Evolutionary conservation across 2,329 filamentous ascomycete species (phyloP).

Genomic region (Sphaerulina musiva): DNA sequence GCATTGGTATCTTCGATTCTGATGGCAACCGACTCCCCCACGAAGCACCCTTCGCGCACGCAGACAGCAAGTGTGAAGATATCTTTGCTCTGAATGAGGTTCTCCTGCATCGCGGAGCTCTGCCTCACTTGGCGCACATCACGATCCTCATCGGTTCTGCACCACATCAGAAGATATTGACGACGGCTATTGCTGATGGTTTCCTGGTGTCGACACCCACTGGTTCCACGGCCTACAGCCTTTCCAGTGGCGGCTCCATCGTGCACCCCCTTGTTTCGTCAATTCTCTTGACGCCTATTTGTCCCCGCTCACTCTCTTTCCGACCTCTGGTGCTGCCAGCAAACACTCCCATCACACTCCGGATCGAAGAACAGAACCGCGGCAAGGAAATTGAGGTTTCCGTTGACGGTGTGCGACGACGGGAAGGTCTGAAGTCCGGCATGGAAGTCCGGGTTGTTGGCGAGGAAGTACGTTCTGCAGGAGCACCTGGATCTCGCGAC

Average conservation of each 20-base stretch:
- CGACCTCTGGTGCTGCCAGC: slow-evolving; percentile 82
- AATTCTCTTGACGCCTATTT: slow-evolving; percentile 87
- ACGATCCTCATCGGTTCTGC: slow-evolving; percentile 72
- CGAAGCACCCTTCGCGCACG: slow-evolving; percentile 30
- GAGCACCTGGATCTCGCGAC: slow-evolving; percentile 32
- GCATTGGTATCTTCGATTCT: slow-evolving; percentile 74
- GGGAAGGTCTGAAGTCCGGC: slow-evolving; percentile 40
- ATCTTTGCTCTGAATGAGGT: slow-evolving; percentile 87
- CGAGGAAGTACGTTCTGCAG: slow-evolving; percentile 59
- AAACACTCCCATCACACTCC: slow-evolving; percentile 74
- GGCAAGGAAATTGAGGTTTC: slow-evolving; percentile 46
- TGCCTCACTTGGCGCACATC: slow-evolving; percentile 85
- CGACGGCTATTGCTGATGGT: slow-evolving; percentile 89
- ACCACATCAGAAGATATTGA: slow-evolving; percentile 65
- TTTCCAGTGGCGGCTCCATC: slow-evolving; percentile 88
- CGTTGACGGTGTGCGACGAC: slow-evolving; percentile 44
- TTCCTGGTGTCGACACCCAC: slow-evolving; percentile 93
- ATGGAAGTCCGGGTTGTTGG: slow-evolving; percentile 82
- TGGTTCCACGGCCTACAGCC: slow-evolving; percentile 87
- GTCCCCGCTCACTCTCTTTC: slow-evolving; percentile 85
- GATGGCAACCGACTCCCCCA: slow-evolving; percentile 49
- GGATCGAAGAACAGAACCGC: slow-evolving; percentile 60
- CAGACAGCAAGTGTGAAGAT: slow-evolving; percentile 35
- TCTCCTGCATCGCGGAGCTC: slow-evolving; percentile 81
- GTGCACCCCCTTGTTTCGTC: slow-evolving; percentile 88